Percentiles rank a stretch among this genome's conserved stretches.
phyloP scores from a whole-genome alignment of 2,329 filamentous ascomycete genomes.

The Coniosporium tulheliwenetii region DNA sequence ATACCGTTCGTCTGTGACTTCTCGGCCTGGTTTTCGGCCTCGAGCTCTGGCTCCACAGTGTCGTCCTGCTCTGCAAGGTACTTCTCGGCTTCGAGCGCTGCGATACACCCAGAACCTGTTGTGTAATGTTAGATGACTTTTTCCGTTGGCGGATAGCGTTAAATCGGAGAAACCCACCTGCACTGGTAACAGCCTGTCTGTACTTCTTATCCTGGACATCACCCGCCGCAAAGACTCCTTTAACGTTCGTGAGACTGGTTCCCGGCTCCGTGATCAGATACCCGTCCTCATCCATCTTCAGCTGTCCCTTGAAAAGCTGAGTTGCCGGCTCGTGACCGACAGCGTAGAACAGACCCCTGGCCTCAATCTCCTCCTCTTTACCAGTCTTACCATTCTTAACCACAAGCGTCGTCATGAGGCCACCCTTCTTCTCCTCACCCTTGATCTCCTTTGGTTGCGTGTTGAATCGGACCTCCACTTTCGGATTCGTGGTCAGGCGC shows the following conservation, averaged over 20 bases:
- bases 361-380: constrained; percentile 66
- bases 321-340: constrained; percentile 94
- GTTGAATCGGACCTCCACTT: constrained; percentile 84
- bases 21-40: constrained; percentile 32
- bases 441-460: constrained; percentile 66
- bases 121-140: background rate
- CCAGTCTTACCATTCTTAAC: constrained; percentile 68
- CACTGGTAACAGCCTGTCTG: constrained; percentile 93
- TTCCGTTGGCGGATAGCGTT: constrained; percentile 8
- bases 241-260: constrained; percentile 71
- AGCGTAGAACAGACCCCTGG: constrained; percentile 92
- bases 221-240: constrained; percentile 89
- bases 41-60: constrained; percentile 27
- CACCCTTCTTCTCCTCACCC: constrained; percentile 57
- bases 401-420: constrained; percentile 76
- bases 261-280: constrained; percentile 85
- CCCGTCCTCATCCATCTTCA: constrained; percentile 76
- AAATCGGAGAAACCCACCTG: constrained; percentile 44
- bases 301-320: constrained; percentile 72
- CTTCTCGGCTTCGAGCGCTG: constrained; percentile 90
- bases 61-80: constrained; percentile 66
- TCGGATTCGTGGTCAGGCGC: constrained; percentile 65
- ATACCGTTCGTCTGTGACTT: constrained; percentile 36
- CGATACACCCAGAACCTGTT: constrained; percentile 80
- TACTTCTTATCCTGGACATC: constrained; percentile 99